Percentiles rank a stretch among this genome's conserved stretches.
phyloP scores from a whole-genome alignment of 2,329 filamentous ascomycete species.

The Sphaerulina populicola region DNA sequence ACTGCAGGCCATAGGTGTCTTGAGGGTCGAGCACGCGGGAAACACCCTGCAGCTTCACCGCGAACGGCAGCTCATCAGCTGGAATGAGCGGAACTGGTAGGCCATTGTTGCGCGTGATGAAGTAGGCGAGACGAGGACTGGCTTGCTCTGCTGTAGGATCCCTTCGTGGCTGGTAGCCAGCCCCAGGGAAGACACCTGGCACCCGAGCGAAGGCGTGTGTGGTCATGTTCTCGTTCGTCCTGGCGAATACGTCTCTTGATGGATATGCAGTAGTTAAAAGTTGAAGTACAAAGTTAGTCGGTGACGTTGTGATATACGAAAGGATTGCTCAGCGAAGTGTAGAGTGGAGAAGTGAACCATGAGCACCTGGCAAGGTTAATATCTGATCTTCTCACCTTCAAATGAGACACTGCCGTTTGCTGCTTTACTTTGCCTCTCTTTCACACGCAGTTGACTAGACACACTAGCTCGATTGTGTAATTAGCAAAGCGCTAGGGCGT shows the following conservation, averaged over 20 bases:
- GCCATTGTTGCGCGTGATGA: slow-evolving; percentile 33
- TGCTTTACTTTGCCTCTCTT: background rate
- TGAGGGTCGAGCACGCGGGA: slow-evolving; percentile 31
- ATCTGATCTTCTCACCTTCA: background rate
- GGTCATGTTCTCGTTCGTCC: background rate
- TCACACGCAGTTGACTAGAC: background rate
- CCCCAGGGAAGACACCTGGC: slow-evolving; percentile 7
- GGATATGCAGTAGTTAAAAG: background rate
- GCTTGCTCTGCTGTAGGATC: background rate
- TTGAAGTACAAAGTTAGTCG: background rate
- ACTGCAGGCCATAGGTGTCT: slow-evolving; percentile 28
- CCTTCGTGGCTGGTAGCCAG: slow-evolving; percentile 7
- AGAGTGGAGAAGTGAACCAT: background rate
- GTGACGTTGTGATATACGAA: background rate
- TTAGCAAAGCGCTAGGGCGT: background rate
- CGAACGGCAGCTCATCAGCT: slow-evolving; percentile 37
- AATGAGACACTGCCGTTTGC: background rate
- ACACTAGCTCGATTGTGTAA: background rate
- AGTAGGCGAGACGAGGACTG: slow-evolving; percentile 29
- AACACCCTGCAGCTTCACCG: slow-evolving; percentile 33
- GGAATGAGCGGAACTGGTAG: slow-evolving; percentile 37
- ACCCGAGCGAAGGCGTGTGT: slow-evolving; percentile 4
- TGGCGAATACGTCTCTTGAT: background rate
- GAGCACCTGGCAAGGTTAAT: background rate
- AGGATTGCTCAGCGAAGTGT: background rate